Evolutionary conservation across 805 yeast genomes (phyloP).

Genomic region (Saccharomycopsis guyanensis): DNA sequence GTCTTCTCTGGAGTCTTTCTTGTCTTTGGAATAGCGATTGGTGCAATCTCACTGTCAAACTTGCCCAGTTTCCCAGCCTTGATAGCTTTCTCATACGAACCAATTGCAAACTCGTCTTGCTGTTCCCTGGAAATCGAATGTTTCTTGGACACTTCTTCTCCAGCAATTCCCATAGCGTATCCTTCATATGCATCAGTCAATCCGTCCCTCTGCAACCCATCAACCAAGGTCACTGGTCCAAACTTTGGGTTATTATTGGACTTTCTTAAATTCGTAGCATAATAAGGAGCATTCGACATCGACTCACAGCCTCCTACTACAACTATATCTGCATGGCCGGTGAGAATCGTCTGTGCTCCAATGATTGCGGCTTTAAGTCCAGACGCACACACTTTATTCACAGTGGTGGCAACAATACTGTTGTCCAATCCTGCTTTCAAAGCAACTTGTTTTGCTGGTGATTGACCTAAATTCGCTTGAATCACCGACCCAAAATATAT

Average conservation of each 20-base stretch:
- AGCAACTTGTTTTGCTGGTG: slow-evolving; percentile 91
- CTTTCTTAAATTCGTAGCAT: slow-evolving; percentile 72
- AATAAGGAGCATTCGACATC: slow-evolving; percentile 94
- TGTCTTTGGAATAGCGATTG: slow-evolving; percentile 78
- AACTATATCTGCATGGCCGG: slow-evolving; percentile 87
- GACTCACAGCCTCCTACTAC: slow-evolving; percentile 98
- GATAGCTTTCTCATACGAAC: slow-evolving; percentile 82
- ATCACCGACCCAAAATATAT: slow-evolving; percentile 87
- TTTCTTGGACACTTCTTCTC: slow-evolving; percentile 91
- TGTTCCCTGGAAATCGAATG: slow-evolving; percentile 69
- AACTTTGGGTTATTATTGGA: slow-evolving; percentile 62
- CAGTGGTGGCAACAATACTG: slow-evolving; percentile 76
- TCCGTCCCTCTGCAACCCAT: slow-evolving; percentile 91
- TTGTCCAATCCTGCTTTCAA: slow-evolving; percentile 80
- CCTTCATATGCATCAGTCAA: slow-evolving; percentile 85
- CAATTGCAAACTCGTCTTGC: slow-evolving; percentile 84
- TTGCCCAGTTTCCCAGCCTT: slow-evolving; percentile 73
- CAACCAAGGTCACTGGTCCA: slow-evolving; percentile 74
- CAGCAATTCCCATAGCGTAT: slow-evolving; percentile 92
- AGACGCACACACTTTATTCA: slow-evolving; percentile 96
- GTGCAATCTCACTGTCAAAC: slow-evolving; percentile 74
- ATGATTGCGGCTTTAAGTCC: slow-evolving; percentile 87
- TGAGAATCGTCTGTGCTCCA: slow-evolving; percentile 82
- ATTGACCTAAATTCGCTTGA: slow-evolving; percentile 92
- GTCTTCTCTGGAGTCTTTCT: slow-evolving; percentile 81